Evolutionary conservation across 345 rosid species (phyloP).

Genomic region (Heritiera littoralis): DNA sequence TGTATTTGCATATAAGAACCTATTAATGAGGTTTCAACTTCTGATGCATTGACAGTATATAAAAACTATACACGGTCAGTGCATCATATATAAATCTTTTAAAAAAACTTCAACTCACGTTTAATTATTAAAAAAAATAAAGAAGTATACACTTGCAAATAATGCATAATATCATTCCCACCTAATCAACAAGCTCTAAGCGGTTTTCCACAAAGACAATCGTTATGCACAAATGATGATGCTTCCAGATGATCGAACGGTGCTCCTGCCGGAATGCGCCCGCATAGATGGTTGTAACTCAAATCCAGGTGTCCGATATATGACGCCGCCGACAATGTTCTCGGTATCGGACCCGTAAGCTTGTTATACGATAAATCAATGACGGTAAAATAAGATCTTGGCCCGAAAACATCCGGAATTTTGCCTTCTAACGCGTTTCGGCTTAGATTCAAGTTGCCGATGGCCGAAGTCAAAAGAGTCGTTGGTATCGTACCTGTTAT

Average conservation of each 20-base stretch:
- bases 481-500: constrained; percentile 59
- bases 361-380: constrained; percentile 70
- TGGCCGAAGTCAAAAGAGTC: constrained; percentile 54
- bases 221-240: constrained; percentile 64
- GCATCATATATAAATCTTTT: too few relatives aligned
- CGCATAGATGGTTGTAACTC: constrained; percentile 87
- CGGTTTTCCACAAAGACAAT: constrained; percentile 85
- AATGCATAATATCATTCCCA: too few relatives aligned
- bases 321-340: constrained; percentile 49
- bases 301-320: constrained; percentile 82
- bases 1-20: too few relatives aligned
- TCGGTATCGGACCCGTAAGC: constrained; percentile 66
- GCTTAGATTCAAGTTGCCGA: constrained; percentile 69
- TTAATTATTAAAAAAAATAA: too few relatives aligned
- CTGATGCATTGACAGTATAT: too few relatives aligned
- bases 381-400: constrained; percentile 66
- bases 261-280: constrained; percentile 67
- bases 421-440: constrained; percentile 52
- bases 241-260: constrained; percentile 90
- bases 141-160: too few relatives aligned
- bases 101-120: too few relatives aligned
- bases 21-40: too few relatives aligned
- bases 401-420: constrained; percentile 73
- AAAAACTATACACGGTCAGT: too few relatives aligned
- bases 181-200: constrained; percentile 46